A percentile compares a stretch with the other conserved stretches of the same genome.
These are phyloP conservation scores for Pichia exigua DNA, from an alignment of 805 yeast species.

Conservation along the genomic window DNA sequence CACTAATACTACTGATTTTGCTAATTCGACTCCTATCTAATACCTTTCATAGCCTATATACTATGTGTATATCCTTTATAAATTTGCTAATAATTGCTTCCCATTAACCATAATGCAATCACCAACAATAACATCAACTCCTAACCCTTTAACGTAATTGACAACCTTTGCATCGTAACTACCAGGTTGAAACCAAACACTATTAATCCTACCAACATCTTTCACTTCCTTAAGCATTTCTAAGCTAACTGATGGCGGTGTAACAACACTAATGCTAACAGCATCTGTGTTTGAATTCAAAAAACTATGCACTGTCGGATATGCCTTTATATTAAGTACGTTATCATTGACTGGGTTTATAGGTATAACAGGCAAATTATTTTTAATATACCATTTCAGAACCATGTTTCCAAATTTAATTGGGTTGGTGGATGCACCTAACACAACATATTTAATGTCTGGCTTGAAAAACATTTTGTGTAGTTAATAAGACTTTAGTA, in stretches of 20 bases:
- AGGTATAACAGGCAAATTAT: slow-evolving; percentile 53
- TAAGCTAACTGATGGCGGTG: slow-evolving; percentile 61
- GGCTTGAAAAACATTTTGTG: slow-evolving; percentile 9
- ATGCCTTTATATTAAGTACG: slow-evolving; percentile 26
- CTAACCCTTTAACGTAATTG: slow-evolving; percentile 23
- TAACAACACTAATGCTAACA: slow-evolving; percentile 50
- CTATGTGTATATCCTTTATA: not conserved
- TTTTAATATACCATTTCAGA: slow-evolving; percentile 55
- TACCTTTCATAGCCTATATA: not conserved
- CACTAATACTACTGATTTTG: not conserved
- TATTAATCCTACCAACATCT: slow-evolving; percentile 32
- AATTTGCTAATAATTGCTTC: not conserved
- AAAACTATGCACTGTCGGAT: slow-evolving; percentile 9
- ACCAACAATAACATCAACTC: slow-evolving; percentile 39
- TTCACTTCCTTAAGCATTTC: slow-evolving; percentile 34
- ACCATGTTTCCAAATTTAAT: slow-evolving; percentile 65
- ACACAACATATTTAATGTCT: slow-evolving; percentile 30
- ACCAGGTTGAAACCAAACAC: slow-evolving; percentile 84
- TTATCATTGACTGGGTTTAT: slow-evolving; percentile 49
- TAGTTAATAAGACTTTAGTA: too few relatives aligned
- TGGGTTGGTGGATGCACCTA: slow-evolving; percentile 64
- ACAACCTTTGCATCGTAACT: slow-evolving; percentile 50
- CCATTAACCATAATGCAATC: slow-evolving; percentile 71
- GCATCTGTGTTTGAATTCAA: slow-evolving; percentile 3
- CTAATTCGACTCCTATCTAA: not conserved